Evolutionary conservation across 1,284 basidiomycete genomes (phyloP), one percentile per base, ranked within the genome.

Genomic region (Apiotrichum siamense): DNA sequence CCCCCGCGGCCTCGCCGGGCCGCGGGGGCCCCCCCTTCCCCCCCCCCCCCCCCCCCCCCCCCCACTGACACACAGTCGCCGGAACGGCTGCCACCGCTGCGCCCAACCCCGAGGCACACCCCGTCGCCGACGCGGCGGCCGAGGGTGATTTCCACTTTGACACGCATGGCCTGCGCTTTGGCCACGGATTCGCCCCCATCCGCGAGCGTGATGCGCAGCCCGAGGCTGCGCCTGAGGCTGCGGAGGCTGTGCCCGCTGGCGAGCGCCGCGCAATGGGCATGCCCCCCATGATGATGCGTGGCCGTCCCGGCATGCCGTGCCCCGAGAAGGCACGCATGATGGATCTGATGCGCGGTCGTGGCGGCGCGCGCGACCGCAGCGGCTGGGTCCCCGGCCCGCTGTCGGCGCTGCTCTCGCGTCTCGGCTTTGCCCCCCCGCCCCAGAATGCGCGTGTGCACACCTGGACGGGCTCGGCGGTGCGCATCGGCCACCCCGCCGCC

Each of bases 241-340:
- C 26, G 10, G 26, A 36, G 32, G n/a, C n/a, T n/a, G n/a, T n/a
- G n/a, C n/a, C n/a, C n/a, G n/a, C n/a, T n/a, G n/a, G n/a, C n/a
- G n/a, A n/a, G n/a, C n/a, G n/a, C n/a, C 44, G 33, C 26, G 33
- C 5, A 5, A 31, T 33, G 36, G 18, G 38, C 38, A 32, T 35
- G 42, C 24, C 18, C 9, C 39, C 32, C 12, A 15, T 9, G 24
- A 35, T 35, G 33, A 35, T 35, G 33, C 15, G 33, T n/a, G 4
- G 32, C 35, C 25, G 20, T 23, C 50, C 18, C 41, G 45, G 26
- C 45, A 45, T 31, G 42, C 46, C 41, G 12, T 37, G 46, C 51
- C 41, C 37, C 27, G 24, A 27, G 26, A 33, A 25, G 26, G 29
- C 7, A 7, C 29, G 27, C 24, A 36, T 36, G 24, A 11, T 6